Evolutionary conservation across 192 early-diverging fungal species (phyloP).

Genomic region (Coemansia sp.): DNA sequence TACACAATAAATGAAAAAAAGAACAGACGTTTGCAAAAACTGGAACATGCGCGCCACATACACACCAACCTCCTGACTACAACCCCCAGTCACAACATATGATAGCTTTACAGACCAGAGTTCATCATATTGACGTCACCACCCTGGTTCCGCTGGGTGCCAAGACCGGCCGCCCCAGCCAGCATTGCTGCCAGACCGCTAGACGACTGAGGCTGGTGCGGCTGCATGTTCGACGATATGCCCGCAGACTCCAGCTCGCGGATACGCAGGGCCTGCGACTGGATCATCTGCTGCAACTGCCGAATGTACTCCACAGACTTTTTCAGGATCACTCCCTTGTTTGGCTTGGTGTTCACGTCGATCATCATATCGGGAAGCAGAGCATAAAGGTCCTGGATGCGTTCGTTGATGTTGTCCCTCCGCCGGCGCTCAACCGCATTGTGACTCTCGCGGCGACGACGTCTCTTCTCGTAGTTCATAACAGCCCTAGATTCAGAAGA

Average conservation of each 20-base stretch:
- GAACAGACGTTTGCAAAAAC: not conserved
- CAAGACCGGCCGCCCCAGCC: conserved; percentile 41
- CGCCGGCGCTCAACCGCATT: conserved; percentile 97
- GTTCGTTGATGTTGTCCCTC: conserved; percentile 98
- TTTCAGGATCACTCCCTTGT: conserved; percentile 94
- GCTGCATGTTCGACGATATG: conserved; percentile 43
- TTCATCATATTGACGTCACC: conserved; percentile 42
- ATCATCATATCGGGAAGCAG: conserved; percentile 82
- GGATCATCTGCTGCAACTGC: conserved; percentile 72
- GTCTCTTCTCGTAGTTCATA: conserved; percentile 79
- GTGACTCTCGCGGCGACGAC: conserved; percentile 93
- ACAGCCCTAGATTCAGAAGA: conserved; percentile 16
- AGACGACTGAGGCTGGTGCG: conserved; percentile 50
- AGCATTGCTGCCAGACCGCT: conserved; percentile 56
- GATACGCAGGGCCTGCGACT: conserved; percentile 66
- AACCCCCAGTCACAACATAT: conserved; percentile 6
- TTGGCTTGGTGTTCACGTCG: conserved; percentile 85
- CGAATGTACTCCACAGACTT: conserved; percentile 94
- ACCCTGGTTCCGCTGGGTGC: conserved; percentile 23
- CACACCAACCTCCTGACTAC: not conserved
- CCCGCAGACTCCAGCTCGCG: conserved; percentile 71
- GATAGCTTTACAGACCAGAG: conserved; percentile 29
- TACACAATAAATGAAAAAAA: not conserved
- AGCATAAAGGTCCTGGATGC: conserved; percentile 88
- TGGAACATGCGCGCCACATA: not conserved